Conservation (phyloP, 2,329 filamentous ascomycete species). For the Monosporascus sp. region DNA sequence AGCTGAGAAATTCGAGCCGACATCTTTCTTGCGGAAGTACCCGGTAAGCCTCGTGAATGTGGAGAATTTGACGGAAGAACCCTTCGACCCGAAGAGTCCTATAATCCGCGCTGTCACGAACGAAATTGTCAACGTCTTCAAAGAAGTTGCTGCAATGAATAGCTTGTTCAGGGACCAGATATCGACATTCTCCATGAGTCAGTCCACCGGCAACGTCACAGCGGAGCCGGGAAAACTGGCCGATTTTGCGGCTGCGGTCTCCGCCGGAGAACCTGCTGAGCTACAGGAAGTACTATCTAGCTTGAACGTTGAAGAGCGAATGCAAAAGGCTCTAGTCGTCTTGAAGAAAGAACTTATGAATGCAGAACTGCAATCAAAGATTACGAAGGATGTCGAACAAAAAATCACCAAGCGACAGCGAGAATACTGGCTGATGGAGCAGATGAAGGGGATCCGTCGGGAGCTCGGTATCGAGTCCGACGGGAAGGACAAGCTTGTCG, state of each 20-base stretch:
- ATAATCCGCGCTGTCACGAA: constrained; percentile 89
- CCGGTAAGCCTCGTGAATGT: constrained; percentile 93
- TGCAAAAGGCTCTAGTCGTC: constrained; percentile 86
- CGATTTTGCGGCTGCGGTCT: constrained; percentile 94
- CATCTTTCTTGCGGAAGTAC: constrained; percentile 85
- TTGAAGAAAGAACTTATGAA: constrained; percentile 99
- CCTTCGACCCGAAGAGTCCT: constrained; percentile 83
- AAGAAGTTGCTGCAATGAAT: constrained; percentile 91
- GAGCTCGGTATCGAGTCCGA: constrained; percentile 96
- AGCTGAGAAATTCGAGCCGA: constrained; percentile 69
- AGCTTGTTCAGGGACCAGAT: constrained; percentile 95
- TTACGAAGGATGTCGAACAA: constrained; percentile 93
- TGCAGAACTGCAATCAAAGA: constrained; percentile 92
- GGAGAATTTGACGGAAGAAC: constrained; percentile 84
- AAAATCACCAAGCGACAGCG: constrained; percentile 97
- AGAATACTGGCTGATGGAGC: constrained; percentile 98
- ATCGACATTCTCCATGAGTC: constrained; percentile 92
- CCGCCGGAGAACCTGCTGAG: constrained; percentile 86
- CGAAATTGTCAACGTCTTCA: constrained; percentile 98
- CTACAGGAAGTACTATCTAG: constrained; percentile 86
- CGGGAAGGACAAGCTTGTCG: constrained; percentile 95
- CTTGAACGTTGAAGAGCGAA: constrained; percentile 84
- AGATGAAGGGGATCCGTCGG: constrained; percentile 96
- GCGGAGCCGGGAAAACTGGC: constrained; percentile 93
- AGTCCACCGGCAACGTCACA: constrained; percentile 89